Evolutionary conservation across 164 flowering plant species (phyloP), one percentile per base, ranked within the genome.

Genomic region (Tinospora cordifolia): DNA sequence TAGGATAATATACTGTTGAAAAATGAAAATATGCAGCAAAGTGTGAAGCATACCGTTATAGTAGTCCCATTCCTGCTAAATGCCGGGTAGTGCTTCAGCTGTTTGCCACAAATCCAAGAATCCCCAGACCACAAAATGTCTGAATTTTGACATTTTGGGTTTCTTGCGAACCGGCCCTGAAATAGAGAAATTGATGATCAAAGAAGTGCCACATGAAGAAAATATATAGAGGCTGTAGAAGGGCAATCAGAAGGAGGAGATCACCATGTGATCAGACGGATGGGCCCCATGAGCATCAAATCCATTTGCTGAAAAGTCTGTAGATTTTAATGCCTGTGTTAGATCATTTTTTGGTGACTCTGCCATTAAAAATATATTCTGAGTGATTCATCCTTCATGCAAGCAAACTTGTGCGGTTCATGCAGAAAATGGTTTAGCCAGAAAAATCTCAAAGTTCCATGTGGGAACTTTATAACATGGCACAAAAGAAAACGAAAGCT

Each of bases 81-180:
- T 39, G 91, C 76, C 21, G 90, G 91, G 77, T 82, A 91, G 76
- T 95, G 97, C 77, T 84, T 90, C 64, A 95, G 94, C 77, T 90
- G 98, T 83, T 90, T 91, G 62, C 90, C 88, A 78, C 98, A 95
- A 4, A 79, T 81, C 98, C 95, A 90, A n/a, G 92, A 75, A 78
- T 63, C 79, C 75, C 99, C 97, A 36, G 93, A 88, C 99, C 99
- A 95, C 44, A 83, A 76, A 72, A 95, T 90, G 38, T 89, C 95
- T 69, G 86, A 84, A 74, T 44, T 73, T 26, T 73, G 81, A 49
- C 83, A 87, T 72, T 75, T 81, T 40, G 80, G 74, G 65, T 79
- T 83, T 75, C 83, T 83, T 2, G 85, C 74, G 78, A 81, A 77
- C 41, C 74, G 82, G 47, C 81, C 88, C 97, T 92, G 85, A 72